Evolutionary conservation across 352 stramenopile genomes (phyloP).

Genomic region (Pythium dissotocum): DNA sequence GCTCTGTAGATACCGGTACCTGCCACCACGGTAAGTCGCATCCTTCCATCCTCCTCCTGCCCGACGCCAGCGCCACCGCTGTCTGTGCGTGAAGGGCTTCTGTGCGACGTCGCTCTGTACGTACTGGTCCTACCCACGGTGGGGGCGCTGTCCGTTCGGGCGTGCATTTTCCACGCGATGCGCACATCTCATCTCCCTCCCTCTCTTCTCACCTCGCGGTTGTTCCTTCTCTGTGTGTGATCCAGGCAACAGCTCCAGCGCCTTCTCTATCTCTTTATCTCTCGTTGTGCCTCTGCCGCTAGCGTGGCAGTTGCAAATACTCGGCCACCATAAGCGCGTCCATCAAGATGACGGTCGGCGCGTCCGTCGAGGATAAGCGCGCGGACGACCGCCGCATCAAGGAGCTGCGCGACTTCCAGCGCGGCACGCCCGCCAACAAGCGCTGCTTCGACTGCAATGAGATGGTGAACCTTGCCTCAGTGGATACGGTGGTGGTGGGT

Average conservation of each 20-base stretch:
- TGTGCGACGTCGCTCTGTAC: not conserved
- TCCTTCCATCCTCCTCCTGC: not conserved
- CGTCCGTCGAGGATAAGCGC: conserved; percentile 67
- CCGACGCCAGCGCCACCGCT: not conserved
- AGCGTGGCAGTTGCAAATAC: conserved; percentile 18
- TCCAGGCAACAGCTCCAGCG: not conserved
- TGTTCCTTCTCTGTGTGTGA: not conserved
- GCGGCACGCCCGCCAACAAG: conserved; percentile 64
- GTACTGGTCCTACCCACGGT: not conserved
- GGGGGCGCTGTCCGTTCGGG: not conserved
- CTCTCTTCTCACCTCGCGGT: not conserved
- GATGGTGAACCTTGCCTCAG: conserved; percentile 48
- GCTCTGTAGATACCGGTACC: conserved; percentile 5
- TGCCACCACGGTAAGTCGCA: not conserved
- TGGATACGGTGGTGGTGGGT: not conserved
- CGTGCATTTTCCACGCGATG: conserved; percentile 4
- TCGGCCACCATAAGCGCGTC: conserved; percentile 27
- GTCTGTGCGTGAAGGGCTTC: not conserved
- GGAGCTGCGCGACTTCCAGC: conserved; percentile 87
- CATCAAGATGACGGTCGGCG: conserved; percentile 31
- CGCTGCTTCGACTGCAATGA: conserved; percentile 91
- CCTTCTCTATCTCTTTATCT: not conserved
- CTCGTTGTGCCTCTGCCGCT: not conserved
- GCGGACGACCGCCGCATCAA: conserved; percentile 84
- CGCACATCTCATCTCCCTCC: conserved; percentile 2